These are phyloP conservation scores for Beauveria brongniartii DNA, from an alignment of 2,329 filamentous ascomycete species.

Conservation along the genomic window DNA sequence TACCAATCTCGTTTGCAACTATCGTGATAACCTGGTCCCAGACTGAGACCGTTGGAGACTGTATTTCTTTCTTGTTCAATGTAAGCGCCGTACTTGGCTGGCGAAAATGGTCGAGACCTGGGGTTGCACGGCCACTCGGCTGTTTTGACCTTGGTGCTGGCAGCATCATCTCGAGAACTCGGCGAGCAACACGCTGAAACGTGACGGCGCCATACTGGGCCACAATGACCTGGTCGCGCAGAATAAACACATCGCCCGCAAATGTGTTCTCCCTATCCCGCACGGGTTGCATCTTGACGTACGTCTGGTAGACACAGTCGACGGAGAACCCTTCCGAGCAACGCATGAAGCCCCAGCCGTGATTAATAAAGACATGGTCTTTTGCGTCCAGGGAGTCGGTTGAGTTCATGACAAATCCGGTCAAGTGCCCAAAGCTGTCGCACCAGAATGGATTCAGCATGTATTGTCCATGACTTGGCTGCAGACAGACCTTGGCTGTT, in stretches of 20 bases:
- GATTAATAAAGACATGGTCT: conserved; percentile 47
- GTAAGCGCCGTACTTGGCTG: neutral
- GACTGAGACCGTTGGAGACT: neutral
- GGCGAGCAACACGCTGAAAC: conserved; percentile 59
- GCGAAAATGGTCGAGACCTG: too few species aligned
- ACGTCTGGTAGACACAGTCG: conserved; percentile 31
- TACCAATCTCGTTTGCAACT: neutral
- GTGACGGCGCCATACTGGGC: conserved; percentile 46
- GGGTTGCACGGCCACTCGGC: neutral
- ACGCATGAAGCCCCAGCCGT: conserved; percentile 45
- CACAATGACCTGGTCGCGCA: conserved; percentile 41
- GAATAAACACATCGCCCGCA: conserved; percentile 45
- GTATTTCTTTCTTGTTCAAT: neutral
- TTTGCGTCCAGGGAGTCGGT: conserved; percentile 45
- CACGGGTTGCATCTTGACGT: conserved; percentile 49
- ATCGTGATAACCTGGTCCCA: neutral
- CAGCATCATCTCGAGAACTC: conserved; percentile 56
- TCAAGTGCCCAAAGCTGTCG: conserved; percentile 47
- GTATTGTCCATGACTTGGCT: too few species aligned
- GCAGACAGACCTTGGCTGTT: too few species aligned
- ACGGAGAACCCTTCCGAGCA: conserved; percentile 39
- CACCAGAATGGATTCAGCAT: conserved; percentile 44
- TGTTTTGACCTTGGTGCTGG: conserved; percentile 17
- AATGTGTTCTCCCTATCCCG: conserved; percentile 30
- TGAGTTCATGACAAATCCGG: conserved; percentile 48